Evolutionary conservation across 805 yeast genomes (phyloP), one percentile per base, ranked within the genome.

Genomic region (Ogataea neopini): DNA sequence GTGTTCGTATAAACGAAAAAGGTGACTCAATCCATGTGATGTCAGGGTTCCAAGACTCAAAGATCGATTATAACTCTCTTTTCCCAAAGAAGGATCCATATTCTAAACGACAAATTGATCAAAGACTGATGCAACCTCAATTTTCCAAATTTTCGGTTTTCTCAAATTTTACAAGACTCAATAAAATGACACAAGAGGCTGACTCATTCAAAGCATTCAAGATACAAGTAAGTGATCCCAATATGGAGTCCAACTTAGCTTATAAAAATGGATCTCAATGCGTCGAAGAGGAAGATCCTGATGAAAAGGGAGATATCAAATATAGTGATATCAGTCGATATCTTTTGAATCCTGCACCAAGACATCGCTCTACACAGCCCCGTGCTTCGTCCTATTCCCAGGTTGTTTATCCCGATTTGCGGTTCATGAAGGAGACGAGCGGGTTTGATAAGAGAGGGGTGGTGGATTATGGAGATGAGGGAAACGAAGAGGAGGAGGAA

Each of bases 1-100:
- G 83, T 56, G 41, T 74, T 8, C 63, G 64, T 46, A 62, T 76
- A 15, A 60, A 58, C 22, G 66, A 67, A 4, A 67, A 62, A 28
- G 50, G 58, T n/a, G 53, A 53, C n/a, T 54, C 58, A 1, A 54
- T 74, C 20, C 53, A 48, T 0, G 56, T 67, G 14, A 56, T 59
- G 29, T 69, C 71, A 3, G 62, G 63, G 6, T 64, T 61, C 43
- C 39, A 38, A 4, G 26, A 47, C 18, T 37, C 45, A 1, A 17
- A 42, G 4, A 26, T 63, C 14, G 47, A 60, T 26, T 49, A 48
- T 35, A 54, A 59, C 30, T 29, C 26, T 13, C 43, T 54, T 4
- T 49, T 53, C 38, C 29, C 49, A 13, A 10, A 23, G 10, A 43
- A 43, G 11, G 37, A 35, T 18, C 13, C 35, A 8, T 18, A 14